Conservation (phyloP, 1,139 yeast species). For the Pichia sorboxylosa region DNA sequence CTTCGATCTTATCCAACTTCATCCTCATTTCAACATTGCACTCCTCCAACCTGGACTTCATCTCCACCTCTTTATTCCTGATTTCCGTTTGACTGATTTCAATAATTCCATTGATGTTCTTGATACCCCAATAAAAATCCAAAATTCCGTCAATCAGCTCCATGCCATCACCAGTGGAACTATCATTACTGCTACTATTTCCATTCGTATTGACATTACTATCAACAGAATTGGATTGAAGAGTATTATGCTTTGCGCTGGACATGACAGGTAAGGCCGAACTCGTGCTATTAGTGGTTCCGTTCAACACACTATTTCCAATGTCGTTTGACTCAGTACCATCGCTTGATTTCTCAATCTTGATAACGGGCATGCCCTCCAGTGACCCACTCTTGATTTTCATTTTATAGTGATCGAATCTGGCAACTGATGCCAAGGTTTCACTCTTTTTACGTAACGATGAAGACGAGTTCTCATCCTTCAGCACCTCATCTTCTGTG, state of each 20-base stretch:
- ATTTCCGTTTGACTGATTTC: too few relatives aligned
- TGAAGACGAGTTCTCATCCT: slow-evolving; percentile 11
- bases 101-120: too few relatives aligned
- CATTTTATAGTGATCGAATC: slow-evolving; percentile 17
- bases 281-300: too few relatives aligned
- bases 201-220: too few relatives aligned
- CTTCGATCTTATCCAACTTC: slow-evolving; percentile 10
- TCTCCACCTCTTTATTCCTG: slow-evolving; percentile 1
- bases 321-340: too few relatives aligned
- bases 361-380: slow-evolving; percentile 1
- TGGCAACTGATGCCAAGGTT: slow-evolving; percentile 18
- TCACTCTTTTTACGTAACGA: slow-evolving; percentile 14
- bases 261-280: too few relatives aligned
- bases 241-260: background rate
- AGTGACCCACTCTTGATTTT: background rate
- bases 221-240: slow-evolving; percentile 1
- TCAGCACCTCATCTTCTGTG: too few relatives aligned
- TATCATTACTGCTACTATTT: background rate
- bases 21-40: slow-evolving; percentile 3
- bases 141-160: too few relatives aligned
- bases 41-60: background rate
- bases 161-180: background rate
- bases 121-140: too few relatives aligned
- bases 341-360: slow-evolving; percentile 1
- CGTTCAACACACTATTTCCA: too few relatives aligned